These are phyloP conservation scores for Neophaeococcomyces aloes DNA, from an alignment of 2,329 filamentous ascomycete genomes.

Conservation along the genomic window DNA sequence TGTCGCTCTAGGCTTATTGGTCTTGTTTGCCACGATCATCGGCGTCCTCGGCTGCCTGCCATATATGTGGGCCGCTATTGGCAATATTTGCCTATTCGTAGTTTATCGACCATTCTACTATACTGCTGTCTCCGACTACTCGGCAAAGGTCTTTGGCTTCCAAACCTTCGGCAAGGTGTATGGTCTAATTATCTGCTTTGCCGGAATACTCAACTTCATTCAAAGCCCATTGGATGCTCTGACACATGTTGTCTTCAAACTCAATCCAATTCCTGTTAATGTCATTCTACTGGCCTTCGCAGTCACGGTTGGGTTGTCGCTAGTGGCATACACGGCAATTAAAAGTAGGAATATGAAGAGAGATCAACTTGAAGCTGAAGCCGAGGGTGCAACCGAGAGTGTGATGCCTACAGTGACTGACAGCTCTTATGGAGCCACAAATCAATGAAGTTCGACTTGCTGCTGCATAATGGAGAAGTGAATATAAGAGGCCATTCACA, in stretches of 20 bases:
- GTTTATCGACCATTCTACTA: conserved; percentile 22
- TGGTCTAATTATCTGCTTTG: conserved; percentile 75
- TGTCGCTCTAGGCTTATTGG: conserved; percentile 59
- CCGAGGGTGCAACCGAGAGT: conserved; percentile 19
- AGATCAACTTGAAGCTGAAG: conserved; percentile 20
- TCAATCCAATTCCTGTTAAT: conserved; percentile 70
- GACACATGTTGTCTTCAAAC: conserved; percentile 60
- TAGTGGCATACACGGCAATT: conserved; percentile 57
- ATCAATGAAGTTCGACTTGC: not conserved
- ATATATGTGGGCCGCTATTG: conserved; percentile 56
- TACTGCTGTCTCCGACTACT: conserved; percentile 52
- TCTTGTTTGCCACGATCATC: conserved; percentile 60
- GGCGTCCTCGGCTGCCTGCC: conserved; percentile 67
- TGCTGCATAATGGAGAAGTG: too few species aligned
- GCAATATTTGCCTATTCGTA: conserved; percentile 61
- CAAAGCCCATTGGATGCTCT: conserved; percentile 70
- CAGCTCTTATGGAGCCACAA: conserved; percentile 18
- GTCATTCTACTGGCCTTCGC: conserved; percentile 53
- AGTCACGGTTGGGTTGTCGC: conserved; percentile 50
- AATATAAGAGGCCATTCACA: too few species aligned
- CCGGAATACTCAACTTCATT: conserved; percentile 72
- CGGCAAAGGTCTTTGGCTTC: conserved; percentile 86
- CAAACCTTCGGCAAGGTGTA: conserved; percentile 90
- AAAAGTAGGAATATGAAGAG: conserved; percentile 31
- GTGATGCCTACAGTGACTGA: conserved; percentile 21